phyloP scores from a whole-genome alignment of 441 rosid species.

The Gossypium davidsonii region DNA sequence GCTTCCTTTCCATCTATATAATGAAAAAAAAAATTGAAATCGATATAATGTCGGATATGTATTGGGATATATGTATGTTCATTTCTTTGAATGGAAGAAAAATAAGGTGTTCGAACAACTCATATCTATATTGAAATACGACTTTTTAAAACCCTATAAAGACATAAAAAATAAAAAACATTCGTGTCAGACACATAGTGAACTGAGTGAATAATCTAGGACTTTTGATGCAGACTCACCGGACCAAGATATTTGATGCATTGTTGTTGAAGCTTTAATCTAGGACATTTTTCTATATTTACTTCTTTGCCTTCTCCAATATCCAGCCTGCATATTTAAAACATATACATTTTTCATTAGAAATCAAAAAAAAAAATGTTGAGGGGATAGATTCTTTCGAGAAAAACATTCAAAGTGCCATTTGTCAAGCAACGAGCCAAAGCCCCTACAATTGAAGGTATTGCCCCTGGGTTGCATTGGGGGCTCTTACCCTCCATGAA shows the following conservation, averaged over 20 bases:
- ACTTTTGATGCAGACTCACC: background rate
- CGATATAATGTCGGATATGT: too few relatives aligned
- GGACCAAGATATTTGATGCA: slow-evolving; percentile 89
- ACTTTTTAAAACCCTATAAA: background rate
- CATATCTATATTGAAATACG: background rate
- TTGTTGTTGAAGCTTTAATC: slow-evolving; percentile 72
- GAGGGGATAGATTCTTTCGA: too few relatives aligned
- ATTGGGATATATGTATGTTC: too few relatives aligned
- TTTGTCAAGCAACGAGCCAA: too few relatives aligned
- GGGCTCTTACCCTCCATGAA: too few relatives aligned
- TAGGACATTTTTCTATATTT: slow-evolving; percentile 64
- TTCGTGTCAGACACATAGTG: too few relatives aligned
- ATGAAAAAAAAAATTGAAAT: background rate
- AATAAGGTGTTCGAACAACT: too few relatives aligned
- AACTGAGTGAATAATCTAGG: background rate
- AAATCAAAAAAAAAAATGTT: background rate
- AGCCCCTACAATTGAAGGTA: too few relatives aligned
- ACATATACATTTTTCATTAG: background rate
- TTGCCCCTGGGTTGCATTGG: too few relatives aligned
- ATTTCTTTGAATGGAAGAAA: too few relatives aligned
- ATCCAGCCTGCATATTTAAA: slow-evolving; percentile 67
- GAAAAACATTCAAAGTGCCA: too few relatives aligned
- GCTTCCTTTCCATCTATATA: slow-evolving; percentile 53
- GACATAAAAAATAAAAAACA: background rate
- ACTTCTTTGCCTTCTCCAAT: slow-evolving; percentile 96